Conservation (phyloP, 2,329 filamentous ascomycete species). For the Onygenales sp. region DNA sequence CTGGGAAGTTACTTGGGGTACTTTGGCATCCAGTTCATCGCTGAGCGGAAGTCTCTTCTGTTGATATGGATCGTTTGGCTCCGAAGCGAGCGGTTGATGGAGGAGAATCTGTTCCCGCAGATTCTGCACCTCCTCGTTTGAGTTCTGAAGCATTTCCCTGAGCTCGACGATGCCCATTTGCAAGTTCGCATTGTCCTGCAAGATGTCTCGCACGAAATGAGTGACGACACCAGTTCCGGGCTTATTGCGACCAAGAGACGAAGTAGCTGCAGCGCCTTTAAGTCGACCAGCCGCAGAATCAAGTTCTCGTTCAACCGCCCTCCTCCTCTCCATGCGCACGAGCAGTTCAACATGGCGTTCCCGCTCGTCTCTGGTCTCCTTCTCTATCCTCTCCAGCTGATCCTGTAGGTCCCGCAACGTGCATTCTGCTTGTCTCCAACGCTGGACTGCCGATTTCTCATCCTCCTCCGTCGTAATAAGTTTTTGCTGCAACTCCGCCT, state of each 20-base stretch:
- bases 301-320: conserved; percentile 72
- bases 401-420: conserved; percentile 71
- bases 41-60: conserved; percentile 47
- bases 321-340: conserved; percentile 71
- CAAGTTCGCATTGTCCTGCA: conserved; percentile 89
- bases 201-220: conserved; percentile 88
- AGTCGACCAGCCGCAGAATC: conserved; percentile 69
- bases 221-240: conserved; percentile 66
- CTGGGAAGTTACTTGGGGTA: conserved; percentile 47
- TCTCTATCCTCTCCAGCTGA: conserved; percentile 81
- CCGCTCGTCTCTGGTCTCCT: conserved; percentile 68
- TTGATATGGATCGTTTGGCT: conserved; percentile 10
- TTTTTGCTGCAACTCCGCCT: conserved; percentile 60
- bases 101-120: conserved; percentile 71
- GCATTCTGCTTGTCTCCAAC: conserved; percentile 79
- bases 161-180: conserved; percentile 88
- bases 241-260: conserved; percentile 51
- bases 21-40: conserved; percentile 57
- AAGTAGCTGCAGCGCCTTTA: conserved; percentile 68
- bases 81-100: conserved; percentile 58
- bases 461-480: conserved; percentile 62
- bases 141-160: conserved; percentile 78
- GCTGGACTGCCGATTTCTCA: conserved; percentile 65
- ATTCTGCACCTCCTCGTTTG: conserved; percentile 86
- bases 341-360: conserved; percentile 75